These are phyloP conservation scores for Pseudoperonospora humuli DNA, from an alignment of 352 stramenopile species.

Conservation along the genomic window DNA sequence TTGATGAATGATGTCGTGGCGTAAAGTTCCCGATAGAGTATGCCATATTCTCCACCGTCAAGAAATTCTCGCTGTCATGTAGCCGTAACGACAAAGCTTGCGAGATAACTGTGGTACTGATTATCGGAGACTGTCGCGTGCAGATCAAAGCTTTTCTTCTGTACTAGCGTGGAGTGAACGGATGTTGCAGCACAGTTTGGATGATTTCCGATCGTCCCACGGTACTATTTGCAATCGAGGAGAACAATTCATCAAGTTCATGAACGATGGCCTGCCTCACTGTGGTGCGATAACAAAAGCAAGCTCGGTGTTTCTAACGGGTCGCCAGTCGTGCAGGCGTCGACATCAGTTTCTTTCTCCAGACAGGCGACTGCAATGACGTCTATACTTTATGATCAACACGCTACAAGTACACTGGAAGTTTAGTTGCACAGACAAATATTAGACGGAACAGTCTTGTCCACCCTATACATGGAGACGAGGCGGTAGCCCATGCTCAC, in stretches of 20 bases:
- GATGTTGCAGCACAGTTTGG: too few species aligned
- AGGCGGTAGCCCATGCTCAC: too few species aligned
- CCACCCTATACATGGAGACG: background rate
- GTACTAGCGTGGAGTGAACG: too few species aligned
- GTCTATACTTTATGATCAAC: too few species aligned
- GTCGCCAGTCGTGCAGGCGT: background rate
- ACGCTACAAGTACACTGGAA: background rate
- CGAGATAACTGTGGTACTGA: background rate
- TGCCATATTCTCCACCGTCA: conserved; percentile 20
- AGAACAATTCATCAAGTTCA: background rate
- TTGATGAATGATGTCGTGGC: conserved; percentile 12
- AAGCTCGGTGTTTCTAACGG: conserved; percentile 9
- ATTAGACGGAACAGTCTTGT: background rate
- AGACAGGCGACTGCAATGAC: background rate
- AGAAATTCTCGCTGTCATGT: conserved; percentile 16
- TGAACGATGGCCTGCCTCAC: background rate
- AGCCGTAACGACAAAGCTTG: conserved; percentile 3
- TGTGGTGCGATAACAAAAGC: conserved; percentile 6
- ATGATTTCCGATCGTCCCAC: conserved; percentile 21
- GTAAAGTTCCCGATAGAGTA: conserved; percentile 18
- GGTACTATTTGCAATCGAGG: conserved; percentile 7
- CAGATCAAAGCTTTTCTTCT: conserved; percentile 26
- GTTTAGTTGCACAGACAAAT: background rate
- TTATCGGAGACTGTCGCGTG: conserved; percentile 15
- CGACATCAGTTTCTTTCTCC: too few species aligned